Evolutionary conservation across 1,139 yeast genomes (phyloP).

Genomic region (Hansenula anomala): DNA sequence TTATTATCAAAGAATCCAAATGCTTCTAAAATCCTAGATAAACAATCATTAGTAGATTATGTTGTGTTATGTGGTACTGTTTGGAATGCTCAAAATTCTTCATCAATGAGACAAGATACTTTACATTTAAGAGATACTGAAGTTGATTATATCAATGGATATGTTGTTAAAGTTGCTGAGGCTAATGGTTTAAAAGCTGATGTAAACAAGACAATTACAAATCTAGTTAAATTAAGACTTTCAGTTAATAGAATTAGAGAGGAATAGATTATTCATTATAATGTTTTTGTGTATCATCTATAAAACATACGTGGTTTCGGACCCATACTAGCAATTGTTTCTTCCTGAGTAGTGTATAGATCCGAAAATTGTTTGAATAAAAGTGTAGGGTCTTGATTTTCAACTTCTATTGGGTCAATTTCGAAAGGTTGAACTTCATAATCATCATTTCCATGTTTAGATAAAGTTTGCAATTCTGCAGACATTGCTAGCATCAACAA

Average conservation of each 20-base stretch:
- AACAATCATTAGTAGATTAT: conserved; percentile 36
- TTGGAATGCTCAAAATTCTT: conserved; percentile 53
- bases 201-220: conserved; percentile 27
- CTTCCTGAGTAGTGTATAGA: no score
- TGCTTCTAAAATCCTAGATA: conserved; percentile 31
- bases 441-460: no score
- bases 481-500: background rate
- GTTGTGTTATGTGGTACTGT: conserved; percentile 42
- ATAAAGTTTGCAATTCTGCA: no score
- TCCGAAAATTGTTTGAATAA: no score
- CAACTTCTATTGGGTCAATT: no score
- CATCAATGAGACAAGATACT: conserved; percentile 88
- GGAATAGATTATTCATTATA: background rate
- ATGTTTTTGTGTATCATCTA: no score
- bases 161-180: conserved; percentile 46
- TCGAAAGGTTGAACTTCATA: no score
- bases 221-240: conserved; percentile 29
- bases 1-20: conserved; percentile 20
- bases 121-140: conserved; percentile 61
- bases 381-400: no score
- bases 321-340: no score
- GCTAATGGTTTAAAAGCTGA: conserved; percentile 22
- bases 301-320: no score
- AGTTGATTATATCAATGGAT: conserved; percentile 76
- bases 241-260: conserved; percentile 13